Base-by-base conservation (phyloP, 2,329 filamentous ascomycete genomes). In the Dothideomycetidae sp. region DNA sequence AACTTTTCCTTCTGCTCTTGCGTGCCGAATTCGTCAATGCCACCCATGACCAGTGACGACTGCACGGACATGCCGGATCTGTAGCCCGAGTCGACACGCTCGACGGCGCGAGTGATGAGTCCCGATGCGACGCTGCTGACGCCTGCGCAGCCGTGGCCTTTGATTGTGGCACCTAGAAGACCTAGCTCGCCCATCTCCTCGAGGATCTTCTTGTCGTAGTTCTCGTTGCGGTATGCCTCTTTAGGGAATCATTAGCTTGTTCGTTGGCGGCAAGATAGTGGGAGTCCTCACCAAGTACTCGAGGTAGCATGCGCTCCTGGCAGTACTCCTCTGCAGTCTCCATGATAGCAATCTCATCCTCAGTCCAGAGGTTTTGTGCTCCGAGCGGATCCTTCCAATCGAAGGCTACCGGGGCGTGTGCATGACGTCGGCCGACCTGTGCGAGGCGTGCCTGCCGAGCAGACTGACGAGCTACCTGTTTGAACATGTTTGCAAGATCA, bases 311-410 rank as follows among this genome's bases (percentile, higher is more conserved):
- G 42, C 74, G 73, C 56, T 96, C 86, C 59, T 96, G 88, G 56
- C 86, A 96, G 54, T 96, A 98, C 43, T 82, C 73, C 59, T 93
- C 81, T 21, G 88, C 88, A 4, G 84, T 93, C 51, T 94, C 84
- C 29, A 80, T 70, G 47, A 98, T 88, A 10, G 86, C 84, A 46
- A 83, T 56, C 59, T 98, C 90, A 42, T 98, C 90, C 47, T 93
- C 82, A 1, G 85, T 93, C 51, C 85, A 71, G 31, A 93, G 62
- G 52, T 75, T 79, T 51, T 75, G 76, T 23, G 78, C 68, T 16
- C 70, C 71, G 41, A 98, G 66, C 13, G 90, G 86, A 54, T 98
- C 90, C 56, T 90, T 73, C 88, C 90, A 98, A 57, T 93, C 76
- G 58, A 94, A 96, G 3, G 57, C 38, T 16, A 57, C 57, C 18